Percentiles rank a stretch among this genome's conserved stretches.
Conservation (phyloP, 495 filamentous ascomycete species). For the Daldinia decipiens region DNA sequence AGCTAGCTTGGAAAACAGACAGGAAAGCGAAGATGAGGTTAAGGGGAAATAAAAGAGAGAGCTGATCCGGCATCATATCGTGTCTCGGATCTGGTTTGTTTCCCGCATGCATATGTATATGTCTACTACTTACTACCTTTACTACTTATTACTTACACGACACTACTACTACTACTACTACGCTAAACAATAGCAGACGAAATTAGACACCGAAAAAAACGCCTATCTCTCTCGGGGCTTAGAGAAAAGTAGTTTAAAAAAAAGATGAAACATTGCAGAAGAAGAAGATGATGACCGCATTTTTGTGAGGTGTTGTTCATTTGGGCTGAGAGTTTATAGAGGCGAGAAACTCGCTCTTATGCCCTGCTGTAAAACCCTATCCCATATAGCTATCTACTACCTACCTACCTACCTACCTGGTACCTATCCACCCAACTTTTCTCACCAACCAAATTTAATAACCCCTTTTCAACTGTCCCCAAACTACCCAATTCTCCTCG, state of each 20-base stretch:
- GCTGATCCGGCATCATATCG: conserved; percentile 10
- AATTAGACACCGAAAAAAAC: conserved; percentile 1
- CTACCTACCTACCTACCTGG: too few species aligned
- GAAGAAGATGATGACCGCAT: not conserved
- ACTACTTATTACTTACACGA: conserved; percentile 19
- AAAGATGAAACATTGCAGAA: conserved; percentile 9
- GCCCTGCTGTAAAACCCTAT: not conserved
- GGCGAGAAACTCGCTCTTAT: not conserved
- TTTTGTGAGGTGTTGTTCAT: not conserved
- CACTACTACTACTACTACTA: conserved; percentile 11
- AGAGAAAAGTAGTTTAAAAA: not conserved
- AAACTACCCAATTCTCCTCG: too few species aligned
- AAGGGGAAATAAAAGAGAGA: conserved; percentile 14
- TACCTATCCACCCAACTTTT: not conserved
- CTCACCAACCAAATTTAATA: not conserved
- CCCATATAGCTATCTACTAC: not conserved
- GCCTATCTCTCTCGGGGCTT: conserved; percentile 2
- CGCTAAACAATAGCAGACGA: not conserved
- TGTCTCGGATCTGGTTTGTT: not conserved
- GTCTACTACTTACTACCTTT: conserved; percentile 39
- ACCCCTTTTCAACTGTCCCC: too few species aligned
- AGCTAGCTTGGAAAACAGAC: not conserved
- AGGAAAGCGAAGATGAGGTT: not conserved
- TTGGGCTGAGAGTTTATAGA: not conserved
- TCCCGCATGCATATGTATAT: conserved; percentile 45